Base-by-base conservation (phyloP, 2,329 filamentous ascomycete genomes). In the Hawksworthiomyces lignivorus region DNA sequence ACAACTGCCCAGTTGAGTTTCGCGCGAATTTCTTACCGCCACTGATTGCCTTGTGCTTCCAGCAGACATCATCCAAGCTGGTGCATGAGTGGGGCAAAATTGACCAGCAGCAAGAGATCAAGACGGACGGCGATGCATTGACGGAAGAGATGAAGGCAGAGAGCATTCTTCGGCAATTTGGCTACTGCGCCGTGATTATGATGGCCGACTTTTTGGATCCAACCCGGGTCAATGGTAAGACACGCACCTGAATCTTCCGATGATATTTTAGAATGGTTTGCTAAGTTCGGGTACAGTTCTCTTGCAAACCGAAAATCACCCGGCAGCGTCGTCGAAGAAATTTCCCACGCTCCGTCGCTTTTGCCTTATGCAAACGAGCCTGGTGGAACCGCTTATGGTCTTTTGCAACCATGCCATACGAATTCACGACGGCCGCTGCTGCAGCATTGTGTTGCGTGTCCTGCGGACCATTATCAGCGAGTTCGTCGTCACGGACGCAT, bases 141-240 rank as follows among this genome's bases (percentile, higher is more conserved):
- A 86, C 85, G 1, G 88, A 96, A 52, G 92, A 98, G 65, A 98
- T 98, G 92, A 95, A 96, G 63, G 82, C 87, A 7, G 92, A 98
- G 61, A 97, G 90, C 56, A 94, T 98, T 22, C 68, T 98, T 34
- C 80, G 92, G 17, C 88, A 96, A 59, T 73, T 97, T 37, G 96
- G 90, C 0, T 92, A 94, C 61, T 87, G 87, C 4, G 87, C 89
- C 1, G 87, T 96, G 22, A 82, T 92, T 53, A 87, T 97, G 73
- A 84, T 96, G 48, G 87, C 87, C 7, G 85, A 87, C 51, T 80
- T 97, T 53, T 70, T 98, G 18, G 89, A 94, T 58, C 85, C 88
- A 12, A 71, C 73, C 36, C 68, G 77, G 64, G 71, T 63, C 59
- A 81, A 51, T 17, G 38, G 78, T 82, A 69, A 65, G 72, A 17